Evolutionary conservation across 495 filamentous ascomycete species (phyloP).

Genomic region (Hyaloscypha finlandica): DNA sequence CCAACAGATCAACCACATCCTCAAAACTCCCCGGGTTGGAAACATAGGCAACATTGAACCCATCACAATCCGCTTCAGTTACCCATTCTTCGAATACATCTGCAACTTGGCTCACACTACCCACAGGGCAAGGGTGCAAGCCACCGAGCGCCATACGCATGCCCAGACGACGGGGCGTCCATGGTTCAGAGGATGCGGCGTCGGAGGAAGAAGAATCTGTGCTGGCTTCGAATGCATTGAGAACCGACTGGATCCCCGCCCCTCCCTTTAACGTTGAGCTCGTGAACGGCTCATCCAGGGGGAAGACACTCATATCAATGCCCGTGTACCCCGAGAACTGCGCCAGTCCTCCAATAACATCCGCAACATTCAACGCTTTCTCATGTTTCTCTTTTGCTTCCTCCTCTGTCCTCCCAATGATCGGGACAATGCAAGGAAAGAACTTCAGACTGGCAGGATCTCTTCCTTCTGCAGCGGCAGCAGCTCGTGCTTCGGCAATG

Average conservation of each 20-base stretch:
- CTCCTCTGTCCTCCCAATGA: constrained; percentile 58
- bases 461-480: constrained; percentile 50
- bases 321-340: constrained; percentile 65
- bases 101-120: constrained; percentile 27
- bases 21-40: constrained; percentile 46
- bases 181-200: neutral
- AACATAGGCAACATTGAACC: constrained; percentile 56
- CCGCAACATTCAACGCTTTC: constrained; percentile 52
- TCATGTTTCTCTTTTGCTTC: constrained; percentile 55
- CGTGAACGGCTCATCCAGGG: constrained; percentile 46
- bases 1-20: constrained; percentile 45
- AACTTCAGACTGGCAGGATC: constrained; percentile 60
- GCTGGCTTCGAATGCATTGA: neutral
- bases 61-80: constrained; percentile 61
- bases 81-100: constrained; percentile 49
- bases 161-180: constrained; percentile 53
- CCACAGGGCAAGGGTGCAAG: constrained; percentile 46
- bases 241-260: neutral
- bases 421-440: constrained; percentile 58
- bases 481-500: constrained; percentile 60
- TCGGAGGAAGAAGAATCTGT: neutral
- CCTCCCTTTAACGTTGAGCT: no score
- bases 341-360: constrained; percentile 54
- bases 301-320: constrained; percentile 53
- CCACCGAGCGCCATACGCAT: constrained; percentile 61